Base-by-base conservation (phyloP, 192 early-diverging fungal species). In the Neocallimastix lanati region DNA sequence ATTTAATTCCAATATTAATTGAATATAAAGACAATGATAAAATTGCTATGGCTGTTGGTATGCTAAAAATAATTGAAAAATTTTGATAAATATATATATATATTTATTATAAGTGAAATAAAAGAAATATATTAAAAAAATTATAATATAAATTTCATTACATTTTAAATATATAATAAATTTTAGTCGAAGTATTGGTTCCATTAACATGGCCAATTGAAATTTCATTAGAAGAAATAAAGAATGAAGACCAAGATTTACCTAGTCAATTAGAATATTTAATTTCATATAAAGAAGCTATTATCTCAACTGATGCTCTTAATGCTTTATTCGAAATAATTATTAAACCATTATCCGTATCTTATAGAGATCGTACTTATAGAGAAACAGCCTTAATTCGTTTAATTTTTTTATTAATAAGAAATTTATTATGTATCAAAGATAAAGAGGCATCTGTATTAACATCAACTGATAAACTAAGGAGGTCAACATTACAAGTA, bases 131-230 rank as follows among this genome's bases (percentile, higher is more conserved):
- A n/a, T n/a, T n/a, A n/a, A n/a, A n/a, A n/a, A n/a, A n/a, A n/a
- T n/a, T n/a, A n/a, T n/a, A n/a, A n/a, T n/a, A n/a, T n/a, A n/a
- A n/a, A n/a, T n/a, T n/a, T n/a, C n/a, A n/a, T n/a, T n/a, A n/a
- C n/a, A n/a, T n/a, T n/a, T n/a, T n/a, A n/a, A n/a, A n/a, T n/a
- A n/a, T n/a, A n/a, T n/a, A n/a, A n/a, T n/a, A 85, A 40, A 81
- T 79, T 78, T 82, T 84, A 90, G 91, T 94, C 14, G 94, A 98
- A 82, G 80, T 98, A 35, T 86, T 98, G 50, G 94, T 95, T 30
- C 93, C 94, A 0, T 85, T 96, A 86, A 98, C 96, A 0, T 96
- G 94, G 96, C 91, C 92, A 78, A 83, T 93, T 76, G 88, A 89
- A 76, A 83, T 50, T 50, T 13, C 40, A 13, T 2, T 50, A 16